These are phyloP conservation scores for Recurvomyces mirabilis DNA, from an alignment of 495 filamentous ascomycete species.

Conservation along the genomic window DNA sequence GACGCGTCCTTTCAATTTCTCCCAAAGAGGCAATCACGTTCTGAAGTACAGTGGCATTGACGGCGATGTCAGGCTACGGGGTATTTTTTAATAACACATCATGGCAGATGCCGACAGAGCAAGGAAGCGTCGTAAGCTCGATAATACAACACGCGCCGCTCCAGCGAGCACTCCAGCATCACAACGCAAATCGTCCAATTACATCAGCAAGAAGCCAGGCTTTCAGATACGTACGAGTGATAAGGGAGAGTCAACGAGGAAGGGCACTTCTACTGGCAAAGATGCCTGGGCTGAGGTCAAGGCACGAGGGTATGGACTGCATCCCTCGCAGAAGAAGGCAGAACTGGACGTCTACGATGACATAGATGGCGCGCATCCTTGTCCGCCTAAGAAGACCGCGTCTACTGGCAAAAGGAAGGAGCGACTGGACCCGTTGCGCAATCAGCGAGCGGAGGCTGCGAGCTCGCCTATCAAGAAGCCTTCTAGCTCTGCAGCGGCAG, in stretches of 20 bases:
- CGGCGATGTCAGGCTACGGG: too few species aligned
- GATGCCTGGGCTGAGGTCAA: constrained; percentile 11
- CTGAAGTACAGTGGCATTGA: too few species aligned
- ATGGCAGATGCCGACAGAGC: constrained; percentile 6
- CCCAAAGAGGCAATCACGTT: too few species aligned
- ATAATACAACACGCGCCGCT: neutral
- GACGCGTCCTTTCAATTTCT: too few species aligned
- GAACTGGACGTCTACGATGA: constrained; percentile 16
- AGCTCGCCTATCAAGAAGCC: constrained; percentile 4
- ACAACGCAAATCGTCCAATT: neutral
- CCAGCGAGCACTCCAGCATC: neutral
- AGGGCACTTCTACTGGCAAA: neutral
- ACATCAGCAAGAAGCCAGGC: constrained; percentile 5
- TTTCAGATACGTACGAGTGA: constrained; percentile 5
- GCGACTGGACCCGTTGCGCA: constrained; percentile 14
- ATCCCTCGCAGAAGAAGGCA: neutral
- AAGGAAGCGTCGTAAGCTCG: constrained; percentile 16
- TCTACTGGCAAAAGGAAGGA: constrained; percentile 7
- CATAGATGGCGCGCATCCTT: constrained; percentile 14
- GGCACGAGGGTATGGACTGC: neutral
- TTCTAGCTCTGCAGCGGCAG: neutral
- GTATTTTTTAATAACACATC: too few species aligned
- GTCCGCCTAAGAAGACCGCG: constrained; percentile 1
- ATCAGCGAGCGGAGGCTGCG: constrained; percentile 9
- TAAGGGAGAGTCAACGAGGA: neutral